Base-by-base conservation (phyloP, 208 protist genomes). In the Spongospora subterranea region DNA sequence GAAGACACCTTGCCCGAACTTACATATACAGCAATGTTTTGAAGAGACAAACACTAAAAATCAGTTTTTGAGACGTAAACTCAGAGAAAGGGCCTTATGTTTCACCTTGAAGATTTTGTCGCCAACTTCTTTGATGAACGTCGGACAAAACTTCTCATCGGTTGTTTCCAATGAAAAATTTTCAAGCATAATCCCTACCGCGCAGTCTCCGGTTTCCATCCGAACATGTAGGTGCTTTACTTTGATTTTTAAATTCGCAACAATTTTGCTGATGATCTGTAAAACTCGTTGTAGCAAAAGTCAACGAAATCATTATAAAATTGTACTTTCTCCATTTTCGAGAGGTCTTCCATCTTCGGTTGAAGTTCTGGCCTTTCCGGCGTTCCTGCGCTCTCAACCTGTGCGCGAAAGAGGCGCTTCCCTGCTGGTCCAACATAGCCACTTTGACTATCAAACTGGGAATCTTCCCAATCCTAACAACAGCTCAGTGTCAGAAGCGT, bases 221-320 rank as follows among this genome's bases (percentile, higher is more conserved):
- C 71, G 71, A 17, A 82, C 71, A n/a, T 82, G 71, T n/a, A 82
- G 17, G 40, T 82, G 6, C 6, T 6, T 20, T 6, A 82, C 71
- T 45, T 43, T 35, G 40, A 82, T 43, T 82, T 35, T 6, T 43
- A 82, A 43, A 43, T 82, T 82, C 40, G 71, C 71, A 6, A 82
- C n/a, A 82, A 82, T 82, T 35, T 82, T 82, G n/a, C 17, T 17
- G n/a, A 82, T 43, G 11, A 82, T 82, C 71, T 82, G n/a, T 20
- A 82, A 13, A 6, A 35, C 6, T 20, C 35, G n/a, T 45, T 45
- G 71, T 6, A 82, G 71, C 35, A 35, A 82, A 82, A 82, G 71
- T 45, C 40, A 40, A 45, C 11, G 71, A 35, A 82, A n/a, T n/a
- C n/a, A n/a, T n/a, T n/a, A n/a, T n/a, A n/a, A n/a, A n/a, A n/a